phyloP scores from a whole-genome alignment of 768 basidiomycete species.

The Gymnopilus junonius region DNA sequence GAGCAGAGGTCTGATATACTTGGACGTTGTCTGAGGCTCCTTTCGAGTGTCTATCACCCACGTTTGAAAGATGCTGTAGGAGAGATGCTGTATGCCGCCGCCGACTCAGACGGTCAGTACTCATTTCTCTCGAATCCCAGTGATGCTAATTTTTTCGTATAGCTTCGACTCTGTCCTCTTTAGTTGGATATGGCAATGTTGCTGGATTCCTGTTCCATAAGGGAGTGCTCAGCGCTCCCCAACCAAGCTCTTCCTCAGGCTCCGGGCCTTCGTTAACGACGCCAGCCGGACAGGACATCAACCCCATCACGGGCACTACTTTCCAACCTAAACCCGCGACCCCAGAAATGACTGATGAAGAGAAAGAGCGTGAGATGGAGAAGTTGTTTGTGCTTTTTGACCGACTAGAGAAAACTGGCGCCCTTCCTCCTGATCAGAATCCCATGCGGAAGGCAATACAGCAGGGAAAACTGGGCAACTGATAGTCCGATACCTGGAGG shows the following conservation, averaged over 20 bases:
- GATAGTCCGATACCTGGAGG: not conserved
- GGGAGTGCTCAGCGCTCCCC: constrained; percentile 69
- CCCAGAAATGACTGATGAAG: constrained; percentile 87
- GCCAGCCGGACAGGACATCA: constrained; percentile 53
- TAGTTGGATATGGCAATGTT: constrained; percentile 94
- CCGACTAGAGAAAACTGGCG: constrained; percentile 78
- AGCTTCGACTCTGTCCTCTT: constrained; percentile 74
- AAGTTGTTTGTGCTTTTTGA: constrained; percentile 92
- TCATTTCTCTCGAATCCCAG: not conserved
- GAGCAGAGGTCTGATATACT: constrained; percentile 76
- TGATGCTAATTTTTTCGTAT: constrained; percentile 1
- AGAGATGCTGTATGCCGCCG: constrained; percentile 85
- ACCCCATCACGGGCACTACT: constrained; percentile 87
- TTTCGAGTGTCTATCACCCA: constrained; percentile 74
- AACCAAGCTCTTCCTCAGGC: constrained; percentile 30
- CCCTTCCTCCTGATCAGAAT: constrained; percentile 65
- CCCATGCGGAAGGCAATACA: constrained; percentile 75
- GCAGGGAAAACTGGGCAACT: constrained; percentile 29
- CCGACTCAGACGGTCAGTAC: constrained; percentile 69
- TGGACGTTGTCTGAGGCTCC: constrained; percentile 79
- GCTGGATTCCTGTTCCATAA: constrained; percentile 95
- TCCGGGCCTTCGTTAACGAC: constrained; percentile 36
- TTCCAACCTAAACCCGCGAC: constrained; percentile 41
- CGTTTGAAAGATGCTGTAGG: constrained; percentile 79
- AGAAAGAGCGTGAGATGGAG: constrained; percentile 94